Conservation (phyloP, 805 yeast genomes). For the Sungouiozyma ichnusensis region DNA sequence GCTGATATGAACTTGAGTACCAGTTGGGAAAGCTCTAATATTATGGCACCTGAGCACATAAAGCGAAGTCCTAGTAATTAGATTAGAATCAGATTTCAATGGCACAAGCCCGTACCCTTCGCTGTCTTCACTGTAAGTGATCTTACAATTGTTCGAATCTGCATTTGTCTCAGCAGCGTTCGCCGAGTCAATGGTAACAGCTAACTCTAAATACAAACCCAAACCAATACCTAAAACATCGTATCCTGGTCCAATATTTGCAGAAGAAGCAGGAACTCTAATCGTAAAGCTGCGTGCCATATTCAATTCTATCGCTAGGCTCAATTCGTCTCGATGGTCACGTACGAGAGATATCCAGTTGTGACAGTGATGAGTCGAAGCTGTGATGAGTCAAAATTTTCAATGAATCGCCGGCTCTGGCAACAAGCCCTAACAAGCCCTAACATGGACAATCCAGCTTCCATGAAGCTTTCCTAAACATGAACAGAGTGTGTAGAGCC, state of each 20-base stretch:
- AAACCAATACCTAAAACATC: slow-evolving; percentile 93
- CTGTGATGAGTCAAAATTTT: too few relatives aligned
- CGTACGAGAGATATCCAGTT: too few relatives aligned
- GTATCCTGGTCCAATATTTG: slow-evolving; percentile 97
- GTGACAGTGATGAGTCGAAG: too few relatives aligned
- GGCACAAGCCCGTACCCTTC: slow-evolving; percentile 83
- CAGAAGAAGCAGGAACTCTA: slow-evolving; percentile 91
- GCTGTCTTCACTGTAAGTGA: slow-evolving; percentile 57
- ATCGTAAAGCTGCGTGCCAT: slow-evolving; percentile 47
- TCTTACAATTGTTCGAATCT: slow-evolving; percentile 59
- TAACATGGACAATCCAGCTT: too few relatives aligned
- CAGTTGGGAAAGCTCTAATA: slow-evolving; percentile 65
- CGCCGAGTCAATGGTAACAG: slow-evolving; percentile 51
- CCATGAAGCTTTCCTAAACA: too few relatives aligned
- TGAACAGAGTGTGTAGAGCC: too few relatives aligned
- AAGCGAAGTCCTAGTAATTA: slow-evolving; percentile 86
- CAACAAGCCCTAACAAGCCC: too few relatives aligned
- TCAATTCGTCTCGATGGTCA: too few relatives aligned
- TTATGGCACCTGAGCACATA: slow-evolving; percentile 83
- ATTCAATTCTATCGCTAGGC: background rate
- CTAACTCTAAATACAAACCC: slow-evolving; percentile 58
- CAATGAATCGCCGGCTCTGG: too few relatives aligned
- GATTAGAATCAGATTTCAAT: slow-evolving; percentile 60
- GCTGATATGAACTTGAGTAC: slow-evolving; percentile 67
- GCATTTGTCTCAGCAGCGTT: slow-evolving; percentile 35